Percentiles rank a stretch among this genome's conserved stretches.
Conservation (phyloP, 768 basidiomycete species). For the Mycena latifolia region DNA sequence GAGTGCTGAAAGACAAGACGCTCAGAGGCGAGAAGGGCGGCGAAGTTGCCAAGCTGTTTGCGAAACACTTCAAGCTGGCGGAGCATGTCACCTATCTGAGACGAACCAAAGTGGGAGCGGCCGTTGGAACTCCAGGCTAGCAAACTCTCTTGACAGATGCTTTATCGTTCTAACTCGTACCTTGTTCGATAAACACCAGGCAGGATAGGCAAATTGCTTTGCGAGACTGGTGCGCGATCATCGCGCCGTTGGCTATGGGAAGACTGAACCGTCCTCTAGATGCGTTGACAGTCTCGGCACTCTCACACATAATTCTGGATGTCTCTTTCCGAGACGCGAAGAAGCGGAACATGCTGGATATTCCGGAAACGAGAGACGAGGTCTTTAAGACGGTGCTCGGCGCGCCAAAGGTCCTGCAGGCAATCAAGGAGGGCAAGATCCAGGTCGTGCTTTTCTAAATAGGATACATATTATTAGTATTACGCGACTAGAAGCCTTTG, state of each 20-base stretch:
- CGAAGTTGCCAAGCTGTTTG: slow-evolving; percentile 95
- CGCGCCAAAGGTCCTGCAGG: slow-evolving; percentile 68
- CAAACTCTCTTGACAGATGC: no score
- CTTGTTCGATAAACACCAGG: no score
- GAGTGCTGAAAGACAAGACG: slow-evolving; percentile 76
- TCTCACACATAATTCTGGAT: slow-evolving; percentile 90
- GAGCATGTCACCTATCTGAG: slow-evolving; percentile 89
- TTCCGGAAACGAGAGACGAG: slow-evolving; percentile 87
- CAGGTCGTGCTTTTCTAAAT: slow-evolving; percentile 83
- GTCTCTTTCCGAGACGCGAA: slow-evolving; percentile 80
- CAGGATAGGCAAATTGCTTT: slow-evolving; percentile 87
- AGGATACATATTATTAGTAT: slow-evolving; percentile 6
- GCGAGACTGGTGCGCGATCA: slow-evolving; percentile 70
- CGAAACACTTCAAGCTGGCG: slow-evolving; percentile 92
- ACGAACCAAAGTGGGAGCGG: slow-evolving; percentile 88
- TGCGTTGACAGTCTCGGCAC: slow-evolving; percentile 75
- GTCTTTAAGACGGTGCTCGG: slow-evolving; percentile 82
- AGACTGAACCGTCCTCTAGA: slow-evolving; percentile 58
- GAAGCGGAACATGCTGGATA: slow-evolving; percentile 80
- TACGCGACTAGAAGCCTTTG: slow-evolving; percentile 83
- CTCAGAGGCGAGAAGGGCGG: slow-evolving; percentile 87
- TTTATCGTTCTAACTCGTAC: no score
- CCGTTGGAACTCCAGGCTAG: slow-evolving; percentile 94
- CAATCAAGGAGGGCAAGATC: slow-evolving; percentile 78
- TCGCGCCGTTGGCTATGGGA: slow-evolving; percentile 2